Percentiles rank a stretch among this genome's conserved stretches.
Conservation (phyloP, 768 basidiomycete species). For the Daedaleopsis sinensis region DNA sequence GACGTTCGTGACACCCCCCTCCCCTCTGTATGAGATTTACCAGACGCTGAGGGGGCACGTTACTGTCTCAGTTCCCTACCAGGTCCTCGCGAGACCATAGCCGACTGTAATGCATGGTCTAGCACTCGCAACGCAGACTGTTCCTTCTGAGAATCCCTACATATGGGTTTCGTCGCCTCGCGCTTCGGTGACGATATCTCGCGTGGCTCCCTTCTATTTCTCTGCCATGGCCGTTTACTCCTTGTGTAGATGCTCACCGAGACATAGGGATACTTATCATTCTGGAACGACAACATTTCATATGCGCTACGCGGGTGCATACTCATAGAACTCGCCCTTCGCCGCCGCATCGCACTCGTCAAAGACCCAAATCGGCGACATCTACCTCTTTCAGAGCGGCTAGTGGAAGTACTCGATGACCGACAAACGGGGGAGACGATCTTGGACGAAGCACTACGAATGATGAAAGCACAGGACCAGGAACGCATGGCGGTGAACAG, state of each 20-base stretch:
- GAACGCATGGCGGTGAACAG: conserved; percentile 83
- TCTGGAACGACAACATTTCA: conserved; percentile 99
- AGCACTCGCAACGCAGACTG: too few species aligned
- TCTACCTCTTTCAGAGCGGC: conserved; percentile 74
- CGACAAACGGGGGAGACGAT: conserved; percentile 95
- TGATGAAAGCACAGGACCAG: conserved; percentile 84
- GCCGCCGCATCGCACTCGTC: conserved; percentile 89
- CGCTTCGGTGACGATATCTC: too few species aligned
- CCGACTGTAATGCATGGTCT: too few species aligned
- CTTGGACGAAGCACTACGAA: conserved; percentile 91
- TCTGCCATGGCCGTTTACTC: background rate
- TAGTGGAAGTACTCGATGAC: conserved; percentile 92
- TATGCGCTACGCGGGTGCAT: conserved; percentile 99
- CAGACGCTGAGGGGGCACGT: too few species aligned
- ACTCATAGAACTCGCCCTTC: conserved; percentile 94
- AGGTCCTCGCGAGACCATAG: too few species aligned
- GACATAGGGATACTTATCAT: conserved; percentile 85
- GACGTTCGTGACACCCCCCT: too few species aligned
- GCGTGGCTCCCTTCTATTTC: too few species aligned
- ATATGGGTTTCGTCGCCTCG: too few species aligned
- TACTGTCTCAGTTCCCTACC: too few species aligned
- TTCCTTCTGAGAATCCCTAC: too few species aligned
- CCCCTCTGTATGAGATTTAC: too few species aligned
- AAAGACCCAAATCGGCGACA: conserved; percentile 79
- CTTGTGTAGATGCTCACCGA: background rate